These are phyloP conservation scores for Stagonosporopsis vannaccii DNA, from an alignment of 2,329 filamentous ascomycete species.

Conservation along the genomic window DNA sequence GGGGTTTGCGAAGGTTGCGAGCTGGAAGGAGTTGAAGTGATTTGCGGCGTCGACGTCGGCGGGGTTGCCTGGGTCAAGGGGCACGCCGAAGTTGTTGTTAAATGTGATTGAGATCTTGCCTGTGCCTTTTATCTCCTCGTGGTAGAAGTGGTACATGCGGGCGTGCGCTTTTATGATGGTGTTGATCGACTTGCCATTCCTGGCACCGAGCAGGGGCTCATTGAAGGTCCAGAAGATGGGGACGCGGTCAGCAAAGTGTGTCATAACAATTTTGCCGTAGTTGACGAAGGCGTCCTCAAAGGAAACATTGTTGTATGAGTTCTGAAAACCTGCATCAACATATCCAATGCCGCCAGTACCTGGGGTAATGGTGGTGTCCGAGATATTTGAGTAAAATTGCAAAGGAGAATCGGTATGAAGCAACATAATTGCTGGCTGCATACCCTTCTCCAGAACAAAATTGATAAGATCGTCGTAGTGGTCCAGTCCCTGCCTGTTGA, in stretches of 20 bases:
- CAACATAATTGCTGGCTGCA: conserved; percentile 59
- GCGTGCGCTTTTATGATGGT: conserved; percentile 56
- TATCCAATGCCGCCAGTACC: conserved; percentile 37
- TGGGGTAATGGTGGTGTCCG: conserved; percentile 27
- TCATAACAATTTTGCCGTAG: conserved; percentile 62
- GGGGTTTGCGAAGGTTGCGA: conserved; percentile 60
- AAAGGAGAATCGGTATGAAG: conserved; percentile 60
- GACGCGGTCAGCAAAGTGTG: conserved; percentile 61
- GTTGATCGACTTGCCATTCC: conserved; percentile 51
- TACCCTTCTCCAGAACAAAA: conserved; percentile 58
- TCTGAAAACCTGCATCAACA: conserved; percentile 48
- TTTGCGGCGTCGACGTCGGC: conserved; percentile 56
- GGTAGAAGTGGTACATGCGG: conserved; percentile 61
- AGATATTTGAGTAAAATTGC: conserved; percentile 52
- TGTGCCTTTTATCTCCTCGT: conserved; percentile 60
- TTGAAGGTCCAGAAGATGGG: conserved; percentile 63
- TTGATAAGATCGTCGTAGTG: conserved; percentile 65
- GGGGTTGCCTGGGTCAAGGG: conserved; percentile 47
- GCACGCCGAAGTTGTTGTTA: conserved; percentile 51
- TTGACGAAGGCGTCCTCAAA: conserved; percentile 62
- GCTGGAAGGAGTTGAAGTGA: conserved; percentile 53
- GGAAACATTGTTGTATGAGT: conserved; percentile 50
- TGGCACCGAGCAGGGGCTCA: conserved; percentile 56
- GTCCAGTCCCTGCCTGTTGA: conserved; percentile 59
- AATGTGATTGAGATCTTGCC: conserved; percentile 61